These are phyloP conservation scores for Torrubiellomyces zombiae DNA, from an alignment of 2,329 filamentous ascomycete species.

Conservation along the genomic window DNA sequence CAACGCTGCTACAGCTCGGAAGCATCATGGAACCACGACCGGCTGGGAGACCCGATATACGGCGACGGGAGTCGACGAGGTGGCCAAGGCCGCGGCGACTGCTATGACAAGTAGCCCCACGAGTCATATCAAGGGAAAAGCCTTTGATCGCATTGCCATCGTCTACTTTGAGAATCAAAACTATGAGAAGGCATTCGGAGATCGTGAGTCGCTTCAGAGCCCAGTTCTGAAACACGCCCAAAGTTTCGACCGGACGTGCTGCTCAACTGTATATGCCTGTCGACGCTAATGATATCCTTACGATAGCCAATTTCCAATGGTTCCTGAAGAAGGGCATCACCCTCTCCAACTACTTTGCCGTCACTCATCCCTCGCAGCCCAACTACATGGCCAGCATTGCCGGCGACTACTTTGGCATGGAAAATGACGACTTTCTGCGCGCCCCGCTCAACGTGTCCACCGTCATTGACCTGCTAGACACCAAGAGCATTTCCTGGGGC, in stretches of 20 bases:
- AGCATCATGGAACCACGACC: constrained; percentile 2
- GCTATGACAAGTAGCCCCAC: constrained; percentile 43
- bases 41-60: constrained; percentile 28
- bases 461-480: constrained; percentile 51
- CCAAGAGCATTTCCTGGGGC: constrained; percentile 47
- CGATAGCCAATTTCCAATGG: constrained; percentile 11
- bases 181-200: constrained; percentile 45
- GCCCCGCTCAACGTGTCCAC: constrained; percentile 45
- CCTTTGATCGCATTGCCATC: constrained; percentile 54
- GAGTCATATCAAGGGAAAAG: constrained; percentile 50
- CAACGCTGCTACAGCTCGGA: constrained; percentile 8
- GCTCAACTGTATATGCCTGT: not conserved
- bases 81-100: constrained; percentile 40
- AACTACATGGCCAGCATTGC: constrained; percentile 56
- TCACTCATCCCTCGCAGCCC: constrained; percentile 59
- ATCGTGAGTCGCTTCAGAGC: constrained; percentile 28
- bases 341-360: constrained; percentile 28
- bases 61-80: constrained; percentile 30
- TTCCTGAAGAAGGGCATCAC: constrained; percentile 15
- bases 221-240: too few species aligned
- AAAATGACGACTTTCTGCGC: constrained; percentile 48
- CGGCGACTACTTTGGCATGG: constrained; percentile 59
- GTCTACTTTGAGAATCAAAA: constrained; percentile 69
- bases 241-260: too few species aligned
- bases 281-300: too few species aligned